A percentile compares a stretch with the other conserved stretches of the same genome.
Evolutionary conservation across 305 asterid genomes (phyloP).

Genomic region (Fraxinus baroniana): DNA sequence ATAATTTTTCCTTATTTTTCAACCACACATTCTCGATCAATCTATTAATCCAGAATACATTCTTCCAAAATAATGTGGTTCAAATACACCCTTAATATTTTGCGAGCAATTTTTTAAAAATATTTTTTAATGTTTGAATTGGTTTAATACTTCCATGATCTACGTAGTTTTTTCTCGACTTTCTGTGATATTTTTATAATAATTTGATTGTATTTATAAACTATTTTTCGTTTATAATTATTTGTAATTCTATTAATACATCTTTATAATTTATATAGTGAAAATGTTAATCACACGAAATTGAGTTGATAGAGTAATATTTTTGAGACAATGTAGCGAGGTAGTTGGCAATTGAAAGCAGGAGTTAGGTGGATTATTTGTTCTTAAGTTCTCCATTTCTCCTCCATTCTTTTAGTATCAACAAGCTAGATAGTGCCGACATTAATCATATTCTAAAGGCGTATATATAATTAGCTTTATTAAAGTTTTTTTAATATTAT

Average conservation of each 20-base stretch:
- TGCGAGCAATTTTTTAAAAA: neutral
- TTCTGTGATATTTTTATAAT: neutral
- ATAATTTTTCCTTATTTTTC: no score
- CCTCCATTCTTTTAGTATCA: conserved; percentile 4
- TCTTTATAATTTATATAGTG: neutral
- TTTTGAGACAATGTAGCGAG: neutral
- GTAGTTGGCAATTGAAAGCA: neutral
- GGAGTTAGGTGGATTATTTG: conserved; percentile 12
- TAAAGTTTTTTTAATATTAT: neutral
- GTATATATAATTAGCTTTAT: neutral
- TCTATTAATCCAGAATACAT: no score
- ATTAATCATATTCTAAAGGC: neutral
- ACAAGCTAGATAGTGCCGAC: neutral
- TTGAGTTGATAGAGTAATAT: neutral
- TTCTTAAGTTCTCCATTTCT: neutral
- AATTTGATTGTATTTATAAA: no score
- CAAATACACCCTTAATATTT: no score
- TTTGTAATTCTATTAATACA: neutral
- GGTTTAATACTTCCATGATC: neutral
- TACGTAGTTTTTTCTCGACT: neutral
- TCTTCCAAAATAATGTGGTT: no score
- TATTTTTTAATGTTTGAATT: neutral
- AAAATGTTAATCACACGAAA: neutral
- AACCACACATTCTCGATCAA: no score
- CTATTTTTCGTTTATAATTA: neutral